Evolutionary conservation across 805 yeast species (phyloP), one percentile per base, ranked within the genome.

Genomic region (Nakazawaea ernobii): DNA sequence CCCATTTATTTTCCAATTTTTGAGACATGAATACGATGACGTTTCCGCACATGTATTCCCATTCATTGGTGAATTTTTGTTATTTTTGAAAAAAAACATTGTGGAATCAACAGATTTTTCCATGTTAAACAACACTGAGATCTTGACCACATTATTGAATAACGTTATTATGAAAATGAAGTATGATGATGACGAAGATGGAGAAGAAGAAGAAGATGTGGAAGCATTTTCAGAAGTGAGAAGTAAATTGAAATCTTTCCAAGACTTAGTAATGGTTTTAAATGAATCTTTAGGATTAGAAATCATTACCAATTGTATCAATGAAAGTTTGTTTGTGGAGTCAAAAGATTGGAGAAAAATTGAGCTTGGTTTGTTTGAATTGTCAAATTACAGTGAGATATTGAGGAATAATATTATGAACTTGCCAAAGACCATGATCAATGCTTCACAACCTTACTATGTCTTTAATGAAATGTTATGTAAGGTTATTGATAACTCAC

Each of bases 21-120:
- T 94, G 60, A 75, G 79, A 29, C 85, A 89, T 61, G 95, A 84
- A 53, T 90, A 84, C 59, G 98, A 94, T 63, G 97, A 94, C 55
- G 84, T 92, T 11, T 80, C 95, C 1, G 72, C 76, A 35, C 95
- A 88, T 62, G 85, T 89, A 6, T 85, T 92, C 59, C 84, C 94
- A 8, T 86, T 89, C 57, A 69, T 94, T 40, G 79, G 86, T 35
- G 86, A 81, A 45, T 90, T 83, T 60, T 69, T 94, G 51, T 67
- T 86, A 9, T 74, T 84, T 39, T 67, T 90, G 54, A 87, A 80
- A 66, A 88, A 80, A 59, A 69, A 67, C 49, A 64, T 69, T 10
- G 61, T 64, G 6, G 69, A 65, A 9, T 55, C 48, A n/a, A 46
- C 63, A 10, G 65, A 66, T 48, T 60, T 59, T 32, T 58, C 66